Percentiles rank a stretch among this genome's conserved stretches.
These are phyloP conservation scores for Candida bentonensis DNA, from an alignment of 805 yeast species.

Conservation along the genomic window DNA sequence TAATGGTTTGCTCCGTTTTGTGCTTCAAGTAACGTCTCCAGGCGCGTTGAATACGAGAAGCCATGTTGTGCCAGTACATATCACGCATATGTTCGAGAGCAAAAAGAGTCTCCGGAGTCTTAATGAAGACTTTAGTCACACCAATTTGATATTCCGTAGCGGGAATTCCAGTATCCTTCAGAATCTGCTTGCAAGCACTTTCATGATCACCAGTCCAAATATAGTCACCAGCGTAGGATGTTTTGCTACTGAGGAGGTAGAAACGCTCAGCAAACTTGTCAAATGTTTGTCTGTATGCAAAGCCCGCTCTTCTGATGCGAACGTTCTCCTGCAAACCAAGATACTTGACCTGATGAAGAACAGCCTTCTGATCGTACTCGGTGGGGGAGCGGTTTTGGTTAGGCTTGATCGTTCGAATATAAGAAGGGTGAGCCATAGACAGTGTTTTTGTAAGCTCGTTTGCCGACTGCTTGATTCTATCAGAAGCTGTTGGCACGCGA, in stretches of 20 bases:
- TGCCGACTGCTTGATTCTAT: constrained; percentile 85
- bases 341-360: constrained; percentile 89
- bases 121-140: constrained; percentile 80
- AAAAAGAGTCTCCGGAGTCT: constrained; percentile 91
- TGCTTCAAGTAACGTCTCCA: constrained; percentile 75
- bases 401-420: constrained; percentile 95
- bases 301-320: constrained; percentile 95
- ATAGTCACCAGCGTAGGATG: constrained; percentile 83
- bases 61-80: constrained; percentile 96
- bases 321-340: constrained; percentile 94
- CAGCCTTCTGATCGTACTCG: constrained; percentile 81
- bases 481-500: constrained; percentile 93
- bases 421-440: constrained; percentile 85
- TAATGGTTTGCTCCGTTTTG: constrained; percentile 75
- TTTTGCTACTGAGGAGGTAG: constrained; percentile 69
- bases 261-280: constrained; percentile 94
- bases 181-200: constrained; percentile 38
- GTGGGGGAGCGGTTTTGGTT: constrained; percentile 83
- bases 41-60: constrained; percentile 92
- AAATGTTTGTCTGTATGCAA: constrained; percentile 93
- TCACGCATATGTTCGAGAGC: constrained; percentile 95
- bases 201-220: constrained; percentile 49
- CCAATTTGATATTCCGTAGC: constrained; percentile 79
- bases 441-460: constrained; percentile 79
- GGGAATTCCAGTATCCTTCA: constrained; percentile 57